Conservation (phyloP, 1,284 basidiomycete genomes). For the Lentinula novae-zelandiae region DNA sequence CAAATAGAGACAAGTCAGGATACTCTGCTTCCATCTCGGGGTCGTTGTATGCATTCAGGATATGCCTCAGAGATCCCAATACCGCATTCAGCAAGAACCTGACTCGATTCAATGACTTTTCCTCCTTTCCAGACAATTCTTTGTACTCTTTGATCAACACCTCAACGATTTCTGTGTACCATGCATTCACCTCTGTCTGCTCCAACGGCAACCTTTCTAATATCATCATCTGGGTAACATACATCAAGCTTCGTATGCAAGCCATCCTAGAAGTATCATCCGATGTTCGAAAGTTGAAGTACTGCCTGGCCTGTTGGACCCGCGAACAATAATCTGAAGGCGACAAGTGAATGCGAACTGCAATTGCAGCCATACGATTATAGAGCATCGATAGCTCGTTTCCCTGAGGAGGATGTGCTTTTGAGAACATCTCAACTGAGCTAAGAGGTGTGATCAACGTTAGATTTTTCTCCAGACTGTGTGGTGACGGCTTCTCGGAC, state of each 20-base stretch:
- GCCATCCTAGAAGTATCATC: constrained; percentile 71
- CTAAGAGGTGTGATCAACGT: constrained; percentile 79
- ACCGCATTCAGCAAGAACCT: constrained; percentile 45
- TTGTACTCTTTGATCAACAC: constrained; percentile 59
- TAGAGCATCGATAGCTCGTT: constrained; percentile 78
- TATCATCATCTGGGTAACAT: constrained; percentile 66
- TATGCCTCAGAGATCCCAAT: constrained; percentile 57
- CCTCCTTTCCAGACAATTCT: constrained; percentile 13
- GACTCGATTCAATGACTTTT: constrained; percentile 20
- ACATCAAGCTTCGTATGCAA: constrained; percentile 77
- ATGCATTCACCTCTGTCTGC: constrained; percentile 49
- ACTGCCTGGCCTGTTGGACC: constrained; percentile 59
- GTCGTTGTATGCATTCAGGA: constrained; percentile 52
- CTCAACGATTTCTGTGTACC: constrained; percentile 66
- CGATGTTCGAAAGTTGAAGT: constrained; percentile 66
- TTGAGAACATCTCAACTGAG: constrained; percentile 56
- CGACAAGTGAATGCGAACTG: constrained; percentile 75
- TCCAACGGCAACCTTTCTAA: constrained; percentile 52
- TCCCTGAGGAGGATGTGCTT: constrained; percentile 45
- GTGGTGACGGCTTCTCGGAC: constrained; percentile 25
- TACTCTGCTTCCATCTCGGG: constrained; percentile 36
- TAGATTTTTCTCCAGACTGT: constrained; percentile 68
- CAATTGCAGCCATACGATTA: constrained; percentile 81
- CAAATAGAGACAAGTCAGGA: constrained; percentile 62
- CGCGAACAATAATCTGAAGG: constrained; percentile 47